Conservation (phyloP, 331 rosid species). For the Spiraea crenata region DNA sequence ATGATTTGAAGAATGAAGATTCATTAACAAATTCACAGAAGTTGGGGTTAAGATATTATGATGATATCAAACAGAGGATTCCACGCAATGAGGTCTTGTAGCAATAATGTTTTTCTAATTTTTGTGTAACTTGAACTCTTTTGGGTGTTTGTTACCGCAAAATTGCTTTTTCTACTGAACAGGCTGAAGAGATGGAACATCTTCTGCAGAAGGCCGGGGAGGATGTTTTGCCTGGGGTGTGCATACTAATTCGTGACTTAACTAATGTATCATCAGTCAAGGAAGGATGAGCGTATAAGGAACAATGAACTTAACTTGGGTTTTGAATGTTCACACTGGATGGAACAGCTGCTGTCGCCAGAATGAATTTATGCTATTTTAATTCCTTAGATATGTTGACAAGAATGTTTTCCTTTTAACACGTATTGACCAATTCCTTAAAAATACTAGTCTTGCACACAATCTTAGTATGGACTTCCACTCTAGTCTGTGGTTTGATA, state of each 20-base stretch:
- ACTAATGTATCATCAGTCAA: background rate
- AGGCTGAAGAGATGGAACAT: conserved; percentile 85
- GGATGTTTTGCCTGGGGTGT: conserved; percentile 79
- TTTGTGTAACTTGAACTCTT: conserved; percentile 6
- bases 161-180: conserved; percentile 18
- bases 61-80: conserved; percentile 79
- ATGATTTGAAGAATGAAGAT: conserved; percentile 66
- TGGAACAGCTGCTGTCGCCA: background rate
- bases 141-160: background rate
- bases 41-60: conserved; percentile 83
- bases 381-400: conserved; percentile 6
- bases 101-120: conserved; percentile 9
- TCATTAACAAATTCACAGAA: conserved; percentile 75
- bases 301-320: background rate
- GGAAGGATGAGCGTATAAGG: background rate
- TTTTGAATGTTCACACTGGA: background rate
- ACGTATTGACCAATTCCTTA: background rate
- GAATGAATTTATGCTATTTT: background rate
- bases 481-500: conserved; percentile 7
- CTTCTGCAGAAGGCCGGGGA: conserved; percentile 70
- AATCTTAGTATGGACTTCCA: background rate
- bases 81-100: conserved; percentile 74
- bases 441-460: conserved; percentile 17
- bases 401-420: conserved; percentile 7
- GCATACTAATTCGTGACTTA: conserved; percentile 16